Conservation (phyloP, 306 rosid genomes). For the Canavalia gladiata region DNA sequence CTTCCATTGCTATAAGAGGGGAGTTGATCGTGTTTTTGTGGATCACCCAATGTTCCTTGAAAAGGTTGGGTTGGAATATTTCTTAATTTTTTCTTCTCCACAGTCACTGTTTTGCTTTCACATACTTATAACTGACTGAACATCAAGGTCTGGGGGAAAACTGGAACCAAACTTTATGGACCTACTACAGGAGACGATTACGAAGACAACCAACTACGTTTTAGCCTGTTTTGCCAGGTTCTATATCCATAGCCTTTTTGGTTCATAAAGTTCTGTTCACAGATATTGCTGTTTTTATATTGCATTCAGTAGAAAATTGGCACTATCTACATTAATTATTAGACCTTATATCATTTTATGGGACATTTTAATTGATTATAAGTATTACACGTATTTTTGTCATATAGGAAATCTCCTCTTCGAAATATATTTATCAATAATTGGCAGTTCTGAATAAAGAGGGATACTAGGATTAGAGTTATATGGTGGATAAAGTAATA, state of each 20-base stretch:
- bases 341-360: neutral
- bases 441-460: slow-evolving; percentile 17
- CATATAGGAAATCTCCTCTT: neutral
- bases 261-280: slow-evolving; percentile 10
- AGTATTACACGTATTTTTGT: neutral
- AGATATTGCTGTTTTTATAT: neutral
- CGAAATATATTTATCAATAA: neutral
- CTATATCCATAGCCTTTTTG: slow-evolving; percentile 19
- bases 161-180: slow-evolving; percentile 76
- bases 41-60: slow-evolving; percentile 78
- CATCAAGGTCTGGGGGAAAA: slow-evolving; percentile 84
- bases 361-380: slow-evolving; percentile 5
- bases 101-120: slow-evolving; percentile 22
- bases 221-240: slow-evolving; percentile 82
- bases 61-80: slow-evolving; percentile 74
- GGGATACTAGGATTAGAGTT: slow-evolving; percentile 7
- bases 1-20: slow-evolving; percentile 84
- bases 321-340: neutral
- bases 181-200: slow-evolving; percentile 73
- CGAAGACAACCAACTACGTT: slow-evolving; percentile 73
- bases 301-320: neutral
- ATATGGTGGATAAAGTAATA: neutral
- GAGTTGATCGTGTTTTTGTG: slow-evolving; percentile 85
- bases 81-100: neutral
- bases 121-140: slow-evolving; percentile 40